Conservation (phyloP, 116 monocot species). For the Dioscorea cayenensis region DNA sequence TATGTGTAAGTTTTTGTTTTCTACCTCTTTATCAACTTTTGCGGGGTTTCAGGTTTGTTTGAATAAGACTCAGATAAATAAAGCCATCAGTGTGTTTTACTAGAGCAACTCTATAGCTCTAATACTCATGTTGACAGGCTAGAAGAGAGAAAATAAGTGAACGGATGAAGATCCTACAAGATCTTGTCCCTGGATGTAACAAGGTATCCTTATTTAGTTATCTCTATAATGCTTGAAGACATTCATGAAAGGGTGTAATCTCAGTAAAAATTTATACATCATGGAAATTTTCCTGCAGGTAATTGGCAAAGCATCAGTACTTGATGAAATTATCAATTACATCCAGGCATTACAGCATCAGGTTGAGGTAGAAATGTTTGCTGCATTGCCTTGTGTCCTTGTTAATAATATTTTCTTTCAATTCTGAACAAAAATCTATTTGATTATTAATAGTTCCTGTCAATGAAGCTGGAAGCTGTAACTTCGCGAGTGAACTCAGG, state of each 20-base stretch:
- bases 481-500: conserved; percentile 46
- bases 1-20: not conserved
- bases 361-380: conserved; percentile 62
- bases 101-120: not conserved
- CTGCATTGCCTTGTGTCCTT: not conserved
- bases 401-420: not conserved
- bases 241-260: not conserved
- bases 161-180: conserved; percentile 93
- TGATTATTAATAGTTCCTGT: conserved; percentile 47
- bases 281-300: conserved; percentile 29
- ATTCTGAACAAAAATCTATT: not conserved
- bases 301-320: conserved; percentile 86
- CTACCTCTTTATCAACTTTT: not conserved
- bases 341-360: conserved; percentile 82
- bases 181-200: conserved; percentile 90
- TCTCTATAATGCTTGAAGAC: not conserved
- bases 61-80: no score
- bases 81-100: no score
- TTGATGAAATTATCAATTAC: conserved; percentile 97
- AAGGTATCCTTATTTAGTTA: conserved; percentile 41
- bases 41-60: not conserved
- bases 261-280: not conserved
- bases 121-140: conserved; percentile 35
- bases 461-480: conserved; percentile 90
- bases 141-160: conserved; percentile 97